These are phyloP conservation scores for Friedmanniomyces simplex DNA, from an alignment of 495 filamentous ascomycete genomes.

Conservation along the genomic window DNA sequence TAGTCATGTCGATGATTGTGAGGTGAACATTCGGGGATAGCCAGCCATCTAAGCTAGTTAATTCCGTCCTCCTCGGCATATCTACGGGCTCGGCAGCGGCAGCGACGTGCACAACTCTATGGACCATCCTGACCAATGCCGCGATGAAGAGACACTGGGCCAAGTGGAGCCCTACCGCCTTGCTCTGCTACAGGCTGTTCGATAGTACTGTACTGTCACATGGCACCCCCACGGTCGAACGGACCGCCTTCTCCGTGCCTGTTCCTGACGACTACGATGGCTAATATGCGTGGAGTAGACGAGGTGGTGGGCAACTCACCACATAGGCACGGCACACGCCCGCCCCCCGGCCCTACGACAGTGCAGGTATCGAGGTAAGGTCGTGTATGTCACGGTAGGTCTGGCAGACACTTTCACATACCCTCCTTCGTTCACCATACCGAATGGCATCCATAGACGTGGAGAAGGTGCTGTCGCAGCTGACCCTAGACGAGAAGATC, in stretches of 20 bases:
- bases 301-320: not conserved
- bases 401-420: not conserved
- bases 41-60: too few relatives aligned
- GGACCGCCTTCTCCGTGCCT: not conserved
- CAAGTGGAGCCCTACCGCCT: too few relatives aligned
- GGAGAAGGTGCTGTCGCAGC: conserved; percentile 50
- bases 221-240: not conserved
- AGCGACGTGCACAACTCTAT: too few relatives aligned
- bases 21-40: too few relatives aligned
- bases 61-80: too few relatives aligned
- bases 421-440: not conserved
- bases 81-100: too few relatives aligned
- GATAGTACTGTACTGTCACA: not conserved
- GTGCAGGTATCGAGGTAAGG: not conserved
- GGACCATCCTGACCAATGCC: too few relatives aligned
- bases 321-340: not conserved
- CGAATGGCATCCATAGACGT: conserved; percentile 51
- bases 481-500: conserved; percentile 52
- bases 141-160: too few relatives aligned
- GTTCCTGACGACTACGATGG: not conserved
- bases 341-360: not conserved
- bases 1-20: too few relatives aligned
- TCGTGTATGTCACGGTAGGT: not conserved
- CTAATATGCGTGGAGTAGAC: not conserved
- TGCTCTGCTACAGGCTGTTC: not conserved